Evolutionary conservation across 352 stramenopile species (phyloP).

Genomic region (Phytophthora ramorum): DNA sequence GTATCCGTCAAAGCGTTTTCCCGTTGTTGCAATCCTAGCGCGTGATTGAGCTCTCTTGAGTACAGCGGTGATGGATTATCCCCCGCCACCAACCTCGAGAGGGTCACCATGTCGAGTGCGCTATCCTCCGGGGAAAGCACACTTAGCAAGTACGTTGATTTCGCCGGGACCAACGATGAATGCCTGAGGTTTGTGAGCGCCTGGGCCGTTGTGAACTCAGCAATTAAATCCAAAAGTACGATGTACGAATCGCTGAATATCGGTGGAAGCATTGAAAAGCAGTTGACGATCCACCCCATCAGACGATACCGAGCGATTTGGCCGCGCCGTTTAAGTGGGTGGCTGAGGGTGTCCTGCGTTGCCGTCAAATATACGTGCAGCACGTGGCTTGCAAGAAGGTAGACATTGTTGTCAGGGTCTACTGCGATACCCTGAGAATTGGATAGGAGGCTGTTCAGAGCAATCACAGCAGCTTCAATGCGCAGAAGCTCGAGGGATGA

Average conservation of each 20-base stretch:
- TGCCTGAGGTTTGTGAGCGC: constrained; percentile 76
- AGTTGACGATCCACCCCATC: constrained; percentile 81
- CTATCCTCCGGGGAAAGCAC: constrained; percentile 64
- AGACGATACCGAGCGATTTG: constrained; percentile 84
- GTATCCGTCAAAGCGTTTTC: constrained; percentile 84
- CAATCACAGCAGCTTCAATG: constrained; percentile 82
- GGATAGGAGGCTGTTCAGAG: constrained; percentile 67
- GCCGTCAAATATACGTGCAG: constrained; percentile 74
- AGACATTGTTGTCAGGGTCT: constrained; percentile 48
- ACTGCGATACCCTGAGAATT: constrained; percentile 38
- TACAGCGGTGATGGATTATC: constrained; percentile 75
- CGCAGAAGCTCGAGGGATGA: constrained; percentile 83
- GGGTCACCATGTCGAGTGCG: constrained; percentile 63
- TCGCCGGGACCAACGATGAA: constrained; percentile 57
- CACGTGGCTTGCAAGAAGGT: constrained; percentile 73
- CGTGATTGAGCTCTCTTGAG: constrained; percentile 80
- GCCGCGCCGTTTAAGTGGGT: constrained; percentile 80
- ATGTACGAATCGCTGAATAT: constrained; percentile 89
- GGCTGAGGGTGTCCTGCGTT: constrained; percentile 64
- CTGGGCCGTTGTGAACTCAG: constrained; percentile 80
- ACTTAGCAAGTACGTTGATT: constrained; percentile 73
- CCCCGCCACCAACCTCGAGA: constrained; percentile 60
- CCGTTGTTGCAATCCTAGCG: constrained; percentile 68
- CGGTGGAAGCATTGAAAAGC: constrained; percentile 71
- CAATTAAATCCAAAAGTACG: constrained; percentile 76